Evolutionary conservation across 2,329 filamentous ascomycete genomes (phyloP).

Genomic region (Teratosphaeria pseudoeucalypti): DNA sequence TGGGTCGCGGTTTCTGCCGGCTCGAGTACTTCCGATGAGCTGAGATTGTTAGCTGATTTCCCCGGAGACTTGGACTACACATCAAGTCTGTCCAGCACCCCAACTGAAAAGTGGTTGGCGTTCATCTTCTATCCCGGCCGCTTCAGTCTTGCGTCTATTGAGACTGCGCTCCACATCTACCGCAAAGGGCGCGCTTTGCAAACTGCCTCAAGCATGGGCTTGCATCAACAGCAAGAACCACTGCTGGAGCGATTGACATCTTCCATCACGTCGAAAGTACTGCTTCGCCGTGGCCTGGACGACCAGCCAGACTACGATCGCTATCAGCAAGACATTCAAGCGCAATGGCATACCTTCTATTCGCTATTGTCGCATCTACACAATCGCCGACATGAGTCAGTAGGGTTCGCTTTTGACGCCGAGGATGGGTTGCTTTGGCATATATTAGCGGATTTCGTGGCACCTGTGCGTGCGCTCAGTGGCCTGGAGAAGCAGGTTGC

Average conservation of each 20-base stretch:
- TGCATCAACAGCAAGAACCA: slow-evolving; percentile 41
- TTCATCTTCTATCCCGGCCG: slow-evolving; percentile 74
- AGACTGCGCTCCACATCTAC: slow-evolving; percentile 75
- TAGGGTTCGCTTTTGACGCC: slow-evolving; percentile 66
- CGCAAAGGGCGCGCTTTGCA: slow-evolving; percentile 49
- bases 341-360: slow-evolving; percentile 85
- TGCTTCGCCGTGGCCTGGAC: slow-evolving; percentile 50
- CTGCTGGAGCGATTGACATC: slow-evolving; percentile 68
- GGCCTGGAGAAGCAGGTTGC: slow-evolving; percentile 63
- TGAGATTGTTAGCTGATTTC: slow-evolving; percentile 29
- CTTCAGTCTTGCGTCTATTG: slow-evolving; percentile 68
- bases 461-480: slow-evolving; percentile 70
- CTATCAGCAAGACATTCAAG: slow-evolving; percentile 63
- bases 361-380: slow-evolving; percentile 77
- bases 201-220: slow-evolving; percentile 28
- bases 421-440: slow-evolving; percentile 69
- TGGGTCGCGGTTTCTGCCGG: slow-evolving; percentile 38
- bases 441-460: slow-evolving; percentile 69
- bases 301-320: slow-evolving; percentile 64
- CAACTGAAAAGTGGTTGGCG: slow-evolving; percentile 69
- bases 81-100: slow-evolving; percentile 19
- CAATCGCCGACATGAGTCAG: slow-evolving; percentile 69
- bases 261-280: slow-evolving; percentile 59
- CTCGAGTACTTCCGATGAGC: slow-evolving; percentile 29
- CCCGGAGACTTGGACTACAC: slow-evolving; percentile 22